Evolutionary conservation across 148 eudicot genomes (phyloP), one percentile per base, ranked within the genome.

Genomic region (Chenopodium album): DNA sequence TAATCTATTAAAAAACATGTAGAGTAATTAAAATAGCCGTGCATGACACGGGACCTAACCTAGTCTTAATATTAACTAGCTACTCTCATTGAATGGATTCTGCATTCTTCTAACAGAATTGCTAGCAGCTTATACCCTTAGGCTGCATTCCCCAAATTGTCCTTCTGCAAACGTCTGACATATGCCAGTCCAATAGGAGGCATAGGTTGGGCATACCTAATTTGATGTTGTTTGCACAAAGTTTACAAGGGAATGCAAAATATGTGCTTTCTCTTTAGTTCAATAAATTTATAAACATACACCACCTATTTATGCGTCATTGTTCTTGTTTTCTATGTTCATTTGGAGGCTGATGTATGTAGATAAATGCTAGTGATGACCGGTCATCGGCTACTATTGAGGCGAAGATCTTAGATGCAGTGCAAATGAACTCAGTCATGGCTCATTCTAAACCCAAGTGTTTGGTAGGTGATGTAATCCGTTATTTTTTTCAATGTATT

Each of bases 361-460:
- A 96, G 99, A 94, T 96, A 81, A 96, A 94, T 84, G 99, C 99
- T 17, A 96, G 99, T 80, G 99, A 96, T 88, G 99, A 96, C 80
- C 92, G 98, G 11, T 92, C 99, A 77, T 82, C 99, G 41, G 83
- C 92, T 81, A 74, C 91, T 72, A 86, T 96, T 54, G 97, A 96
- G 89, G 86, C 92, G 64, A 94, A 91, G 85, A 92, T 96, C 78
- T 90, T 92, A 29, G 97, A 96, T 88, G 99, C 93, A 75, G 93
- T 96, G 87, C 99, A 96, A 90, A 96, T 92, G 97, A 92, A 96
- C 84, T 92, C 99, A 77, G 85, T 96, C 85, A 91, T 92, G 88
- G 88, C 88, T 78, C 95, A 92, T 84, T 88, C 94, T 66, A 96
- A 90, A 90, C 99, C 99, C 37, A 96, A 94, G 88, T 96, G 99